Evolutionary conservation across 2,329 filamentous ascomycete species (phyloP).

Genomic region (Lachnellula suecica): DNA sequence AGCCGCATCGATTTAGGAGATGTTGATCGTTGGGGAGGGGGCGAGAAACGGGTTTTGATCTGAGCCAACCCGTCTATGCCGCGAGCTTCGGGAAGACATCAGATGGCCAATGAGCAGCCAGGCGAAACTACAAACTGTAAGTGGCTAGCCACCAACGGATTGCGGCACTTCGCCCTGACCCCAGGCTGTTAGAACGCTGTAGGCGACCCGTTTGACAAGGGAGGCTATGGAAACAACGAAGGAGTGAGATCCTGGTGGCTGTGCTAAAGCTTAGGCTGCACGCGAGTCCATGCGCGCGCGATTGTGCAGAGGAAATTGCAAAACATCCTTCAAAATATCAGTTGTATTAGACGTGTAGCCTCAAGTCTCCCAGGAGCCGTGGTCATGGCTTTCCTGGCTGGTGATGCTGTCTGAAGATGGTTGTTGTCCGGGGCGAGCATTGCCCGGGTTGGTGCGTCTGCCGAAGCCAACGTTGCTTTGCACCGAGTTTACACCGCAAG

Average conservation of each 20-base stretch:
- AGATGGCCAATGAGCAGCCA: not conserved
- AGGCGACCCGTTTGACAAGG: not conserved
- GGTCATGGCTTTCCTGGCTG: not conserved
- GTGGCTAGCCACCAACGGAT: too few relatives aligned
- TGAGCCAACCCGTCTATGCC: slow-evolving; percentile 2
- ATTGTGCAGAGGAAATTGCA: slow-evolving; percentile 6
- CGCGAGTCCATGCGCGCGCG: slow-evolving; percentile 8
- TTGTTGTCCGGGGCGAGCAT: not conserved
- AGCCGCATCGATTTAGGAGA: slow-evolving; percentile 8
- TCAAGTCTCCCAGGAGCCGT: not conserved
- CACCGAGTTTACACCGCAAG: not conserved
- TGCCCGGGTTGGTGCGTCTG: not conserved
- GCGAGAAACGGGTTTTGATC: slow-evolving; percentile 3
- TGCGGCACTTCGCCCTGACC: slow-evolving; percentile 3
- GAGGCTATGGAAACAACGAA: slow-evolving; percentile 8
- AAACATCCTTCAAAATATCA: slow-evolving; percentile 1
- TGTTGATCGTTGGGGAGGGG: not conserved
- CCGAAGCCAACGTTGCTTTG: not conserved
- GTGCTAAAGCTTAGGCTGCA: slow-evolving; percentile 4
- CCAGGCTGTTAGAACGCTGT: slow-evolving; percentile 6
- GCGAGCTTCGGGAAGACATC: slow-evolving; percentile 8
- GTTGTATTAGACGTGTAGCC: not conserved
- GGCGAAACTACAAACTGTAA: not conserved
- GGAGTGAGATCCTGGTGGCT: slow-evolving; percentile 18
- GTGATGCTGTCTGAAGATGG: not conserved